These are phyloP conservation scores for Agapanthus africanus DNA, from an alignment of 106 monocot species.

Conservation along the genomic window DNA sequence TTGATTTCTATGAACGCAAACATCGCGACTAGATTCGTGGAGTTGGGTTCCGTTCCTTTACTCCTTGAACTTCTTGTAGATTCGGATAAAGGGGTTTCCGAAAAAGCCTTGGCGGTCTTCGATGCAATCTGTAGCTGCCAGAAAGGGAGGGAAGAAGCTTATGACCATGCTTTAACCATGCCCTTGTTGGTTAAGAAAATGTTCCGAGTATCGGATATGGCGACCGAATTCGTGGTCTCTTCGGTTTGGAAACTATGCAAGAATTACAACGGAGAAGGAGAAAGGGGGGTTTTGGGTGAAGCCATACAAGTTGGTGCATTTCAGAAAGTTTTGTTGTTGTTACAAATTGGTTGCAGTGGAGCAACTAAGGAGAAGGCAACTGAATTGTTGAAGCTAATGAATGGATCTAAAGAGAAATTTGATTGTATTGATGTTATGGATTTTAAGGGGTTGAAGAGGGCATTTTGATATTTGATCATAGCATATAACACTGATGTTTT, in stretches of 20 bases:
- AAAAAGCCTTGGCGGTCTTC: slow-evolving; percentile 37
- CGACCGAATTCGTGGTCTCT: slow-evolving; percentile 39
- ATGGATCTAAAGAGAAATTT: slow-evolving; percentile 20
- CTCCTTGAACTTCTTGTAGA: slow-evolving; percentile 54
- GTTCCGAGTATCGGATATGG: slow-evolving; percentile 31
- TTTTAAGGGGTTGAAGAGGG: slow-evolving; percentile 47
- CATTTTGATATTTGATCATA: no score
- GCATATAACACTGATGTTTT: no score
- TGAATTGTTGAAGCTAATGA: slow-evolving; percentile 51
- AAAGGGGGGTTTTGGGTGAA: slow-evolving; percentile 23
- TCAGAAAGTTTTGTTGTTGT: slow-evolving; percentile 61
- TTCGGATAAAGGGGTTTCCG: slow-evolving; percentile 47
- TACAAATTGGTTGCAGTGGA: slow-evolving; percentile 46
- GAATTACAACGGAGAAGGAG: background rate
- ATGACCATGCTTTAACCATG: slow-evolving; percentile 18
- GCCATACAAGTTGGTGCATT: slow-evolving; percentile 53
- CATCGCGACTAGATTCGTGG: slow-evolving; percentile 13
- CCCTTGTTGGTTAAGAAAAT: slow-evolving; percentile 55
- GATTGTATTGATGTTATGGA: slow-evolving; percentile 46
- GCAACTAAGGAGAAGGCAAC: slow-evolving; percentile 49
- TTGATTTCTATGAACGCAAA: slow-evolving; percentile 18
- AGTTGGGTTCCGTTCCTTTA: slow-evolving; percentile 30
- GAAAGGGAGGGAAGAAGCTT: slow-evolving; percentile 14
- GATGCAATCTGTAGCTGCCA: slow-evolving; percentile 22
- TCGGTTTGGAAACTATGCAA: slow-evolving; percentile 33